Evolutionary conservation across 202 grass and related monocot species (phyloP), one percentile per base, ranked within the genome.

Genomic region (Panicum virgatum): DNA sequence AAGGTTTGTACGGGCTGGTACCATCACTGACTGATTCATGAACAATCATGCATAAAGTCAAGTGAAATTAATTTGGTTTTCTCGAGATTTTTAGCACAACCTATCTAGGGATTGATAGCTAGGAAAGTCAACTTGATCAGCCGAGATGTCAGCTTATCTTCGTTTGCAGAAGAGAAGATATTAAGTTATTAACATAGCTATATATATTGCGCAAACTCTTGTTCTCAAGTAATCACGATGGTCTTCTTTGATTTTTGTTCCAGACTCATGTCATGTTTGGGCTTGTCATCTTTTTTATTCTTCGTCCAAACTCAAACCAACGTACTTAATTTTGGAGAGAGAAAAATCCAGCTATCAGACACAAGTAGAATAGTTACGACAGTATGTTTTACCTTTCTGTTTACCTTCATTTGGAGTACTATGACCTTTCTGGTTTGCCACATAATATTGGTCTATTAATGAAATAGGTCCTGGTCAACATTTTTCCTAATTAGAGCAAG

Each of bases 31-130:
- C 25, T 25, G 42, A 61, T 73, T 67, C 67, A 66, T 73, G 22
- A 65, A 66, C 32, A 65, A 46, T 48, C 50, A 34, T 86, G 57
- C 20, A 78, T 56, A 60, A 65, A 64, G 5, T 78, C 85, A 67
- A 11, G 57, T 50, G 56, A 56, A 43, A 72, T 78, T 34, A 56
- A 36, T 22, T 42, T 42, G 9, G 58, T 73, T 80, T 73, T 26
- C 38, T 36, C 72, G 51, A 52, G 38, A 67, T 12, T 42, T 22
- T 43, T 58, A 50, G 78, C 62, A 54, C 26, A 62, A 56, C 23
- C 19, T 82, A 3, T 64, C 32, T 9, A 18, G 34, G 65, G 66
- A 40, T 67, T 43, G 18, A 20, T 75, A 51, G 34, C 57, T 66
- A 37, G 12, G 76, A 43, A 66, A 40, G 58, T 78, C 66, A 82